Percentiles rank a stretch among this genome's conserved stretches.
phyloP scores from a whole-genome alignment of 441 rosid species.

The Corymbia calophylla region DNA sequence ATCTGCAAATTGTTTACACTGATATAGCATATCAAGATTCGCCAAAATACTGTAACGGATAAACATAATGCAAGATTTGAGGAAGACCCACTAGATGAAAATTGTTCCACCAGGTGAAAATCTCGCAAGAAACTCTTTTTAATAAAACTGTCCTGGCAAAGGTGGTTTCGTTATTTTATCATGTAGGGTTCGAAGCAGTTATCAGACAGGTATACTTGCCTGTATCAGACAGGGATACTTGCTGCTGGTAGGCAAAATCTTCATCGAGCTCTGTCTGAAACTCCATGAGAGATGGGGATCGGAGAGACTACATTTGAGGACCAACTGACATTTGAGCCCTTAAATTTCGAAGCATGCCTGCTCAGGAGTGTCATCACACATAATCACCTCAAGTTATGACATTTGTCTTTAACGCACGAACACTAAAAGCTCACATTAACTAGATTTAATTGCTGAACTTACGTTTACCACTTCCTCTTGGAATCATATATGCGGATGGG shows the following conservation, averaged over 20 bases:
- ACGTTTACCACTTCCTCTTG: background rate
- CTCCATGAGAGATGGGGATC: background rate
- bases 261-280: background rate
- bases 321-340: background rate
- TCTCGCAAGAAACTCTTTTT: background rate
- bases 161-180: background rate
- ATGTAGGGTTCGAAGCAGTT: background rate
- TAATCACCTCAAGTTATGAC: background rate
- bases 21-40: background rate
- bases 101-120: background rate
- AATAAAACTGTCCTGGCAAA: background rate
- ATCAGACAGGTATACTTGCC: background rate
- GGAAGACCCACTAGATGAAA: background rate
- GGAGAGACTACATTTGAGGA: background rate
- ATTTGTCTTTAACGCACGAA: background rate
- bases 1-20: background rate
- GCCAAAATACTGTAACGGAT: background rate
- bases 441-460: background rate
- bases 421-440: background rate
- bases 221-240: background rate
- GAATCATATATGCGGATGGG: background rate
- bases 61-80: background rate
- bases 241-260: background rate
- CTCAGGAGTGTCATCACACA: background rate
- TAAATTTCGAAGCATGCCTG: background rate